Conservation (phyloP, 805 yeast genomes). For the Zygosaccharomyces rouxii region DNA sequence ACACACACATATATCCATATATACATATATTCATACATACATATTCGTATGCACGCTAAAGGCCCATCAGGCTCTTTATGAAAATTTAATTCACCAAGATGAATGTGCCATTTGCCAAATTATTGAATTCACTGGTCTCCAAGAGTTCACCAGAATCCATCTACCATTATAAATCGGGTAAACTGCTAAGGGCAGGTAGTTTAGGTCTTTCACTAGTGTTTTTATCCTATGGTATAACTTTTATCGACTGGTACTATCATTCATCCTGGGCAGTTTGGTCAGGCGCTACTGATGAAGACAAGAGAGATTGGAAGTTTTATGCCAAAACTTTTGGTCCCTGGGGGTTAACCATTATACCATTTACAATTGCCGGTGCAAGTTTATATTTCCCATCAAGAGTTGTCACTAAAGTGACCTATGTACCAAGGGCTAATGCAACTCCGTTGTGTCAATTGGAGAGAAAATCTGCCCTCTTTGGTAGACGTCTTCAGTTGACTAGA, state of each 20-base stretch:
- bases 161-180: conserved; percentile 18
- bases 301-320: conserved; percentile 14
- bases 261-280: conserved; percentile 18
- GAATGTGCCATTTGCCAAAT: conserved; percentile 20
- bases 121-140: conserved; percentile 19
- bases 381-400: conserved; percentile 26
- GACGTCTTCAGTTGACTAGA: conserved; percentile 13
- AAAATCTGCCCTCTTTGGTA: conserved; percentile 20
- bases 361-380: conserved; percentile 25
- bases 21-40: background rate
- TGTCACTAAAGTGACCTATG: conserved; percentile 25
- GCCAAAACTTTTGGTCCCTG: conserved; percentile 26
- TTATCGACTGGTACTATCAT: conserved; percentile 27
- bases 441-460: conserved; percentile 26
- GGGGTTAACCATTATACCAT: conserved; percentile 26
- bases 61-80: too few species aligned
- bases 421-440: conserved; percentile 18
- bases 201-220: conserved; percentile 26
- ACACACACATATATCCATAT: background rate
- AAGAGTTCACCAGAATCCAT: conserved; percentile 23
- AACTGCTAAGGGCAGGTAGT: conserved; percentile 20
- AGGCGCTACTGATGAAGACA: conserved; percentile 14
- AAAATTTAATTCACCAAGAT: conserved; percentile 1
- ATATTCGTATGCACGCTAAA: background rate
- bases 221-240: conserved; percentile 28